Conservation (phyloP, 2,329 filamentous ascomycete species). For the Trichophyton schoenleinii region DNA sequence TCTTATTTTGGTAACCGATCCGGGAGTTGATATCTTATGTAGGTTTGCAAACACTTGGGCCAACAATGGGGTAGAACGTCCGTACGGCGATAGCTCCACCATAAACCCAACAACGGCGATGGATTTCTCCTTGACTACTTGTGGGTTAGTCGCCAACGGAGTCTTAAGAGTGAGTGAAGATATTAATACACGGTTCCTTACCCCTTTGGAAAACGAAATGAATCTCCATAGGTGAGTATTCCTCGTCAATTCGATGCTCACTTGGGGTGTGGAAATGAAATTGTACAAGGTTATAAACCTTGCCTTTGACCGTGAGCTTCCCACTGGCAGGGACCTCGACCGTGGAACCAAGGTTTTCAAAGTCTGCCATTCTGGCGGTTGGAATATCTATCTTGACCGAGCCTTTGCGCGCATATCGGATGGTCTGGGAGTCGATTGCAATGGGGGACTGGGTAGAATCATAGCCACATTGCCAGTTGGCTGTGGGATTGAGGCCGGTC, state of each 20-base stretch:
- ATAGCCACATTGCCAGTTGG: background rate
- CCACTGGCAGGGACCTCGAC: conserved; percentile 42
- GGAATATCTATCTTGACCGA: background rate
- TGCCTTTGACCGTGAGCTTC: conserved; percentile 30
- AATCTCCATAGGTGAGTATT: conserved; percentile 41
- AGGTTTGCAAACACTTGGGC: background rate
- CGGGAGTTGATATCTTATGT: background rate
- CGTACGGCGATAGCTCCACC: background rate
- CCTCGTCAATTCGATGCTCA: conserved; percentile 43
- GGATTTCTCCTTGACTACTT: background rate
- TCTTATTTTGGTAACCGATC: background rate
- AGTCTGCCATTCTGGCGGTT: conserved; percentile 15
- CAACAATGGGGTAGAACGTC: background rate
- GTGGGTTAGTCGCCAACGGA: background rate
- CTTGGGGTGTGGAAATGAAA: conserved; percentile 51
- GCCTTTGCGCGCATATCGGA: background rate
- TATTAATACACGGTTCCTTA: background rate
- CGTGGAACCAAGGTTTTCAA: conserved; percentile 38
- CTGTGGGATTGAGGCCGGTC: background rate
- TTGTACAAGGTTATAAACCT: conserved; percentile 37
- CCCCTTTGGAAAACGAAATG: conserved; percentile 46
- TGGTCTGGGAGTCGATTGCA: background rate
- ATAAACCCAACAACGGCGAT: background rate
- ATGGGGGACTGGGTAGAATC: background rate
- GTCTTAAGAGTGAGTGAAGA: background rate